Conservation (phyloP, 441 rosid genomes). For the Cnidoscolus chayamansa region DNA sequence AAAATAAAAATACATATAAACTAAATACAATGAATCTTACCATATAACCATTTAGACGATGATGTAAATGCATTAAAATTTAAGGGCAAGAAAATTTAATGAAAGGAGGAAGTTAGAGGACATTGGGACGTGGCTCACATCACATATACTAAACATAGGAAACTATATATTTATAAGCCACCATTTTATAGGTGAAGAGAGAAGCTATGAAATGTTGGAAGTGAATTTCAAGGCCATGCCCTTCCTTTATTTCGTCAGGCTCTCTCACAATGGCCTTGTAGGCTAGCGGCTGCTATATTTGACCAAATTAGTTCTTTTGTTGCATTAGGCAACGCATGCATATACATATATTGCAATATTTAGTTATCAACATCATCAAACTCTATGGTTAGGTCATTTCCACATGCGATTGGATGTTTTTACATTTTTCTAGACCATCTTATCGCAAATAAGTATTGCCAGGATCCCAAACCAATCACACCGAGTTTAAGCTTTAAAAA, state of each 20-base stretch:
- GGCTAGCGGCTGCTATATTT: constrained; percentile 40
- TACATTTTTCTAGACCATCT: too few relatives aligned
- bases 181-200: too few relatives aligned
- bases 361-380: constrained; percentile 24
- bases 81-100: too few relatives aligned
- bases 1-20: too few relatives aligned
- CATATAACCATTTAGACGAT: too few relatives aligned
- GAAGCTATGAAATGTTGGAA: neutral
- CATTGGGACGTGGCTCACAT: constrained; percentile 36
- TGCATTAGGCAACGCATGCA: neutral
- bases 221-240: constrained; percentile 32
- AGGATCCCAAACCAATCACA: too few relatives aligned
- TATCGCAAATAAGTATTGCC: too few relatives aligned
- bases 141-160: constrained; percentile 26
- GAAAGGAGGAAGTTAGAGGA: constrained; percentile 5
- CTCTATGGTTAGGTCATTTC: constrained; percentile 17
- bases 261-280: neutral
- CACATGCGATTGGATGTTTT: constrained; percentile 11
- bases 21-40: too few relatives aligned
- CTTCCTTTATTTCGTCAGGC: neutral
- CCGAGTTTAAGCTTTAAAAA: too few relatives aligned
- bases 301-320: constrained; percentile 28
- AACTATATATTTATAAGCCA: constrained; percentile 6
- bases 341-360: neutral
- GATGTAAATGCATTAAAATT: too few relatives aligned